phyloP scores from a whole-genome alignment of 306 rosid genomes.

The Prunus persica region Prunus_persica_NCBIv2 NC_034012.1:10148001-10148500 shows the following conservation, averaged over 20 bases:
- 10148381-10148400: too few species aligned
- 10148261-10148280: constrained; percentile 1
- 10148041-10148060: neutral
- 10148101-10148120: neutral
- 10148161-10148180: neutral
- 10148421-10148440: too few species aligned
- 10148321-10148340: neutral
- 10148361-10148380: neutral
- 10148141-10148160: constrained; percentile 14
- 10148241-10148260: neutral
- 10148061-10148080: neutral
- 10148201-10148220: neutral
- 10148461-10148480: too few species aligned
- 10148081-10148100: neutral
- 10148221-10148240: neutral
- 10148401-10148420: too few species aligned
- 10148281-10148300: constrained; percentile 2
- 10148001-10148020: neutral
- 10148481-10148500: too few species aligned
- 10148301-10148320: neutral
- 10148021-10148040: neutral
- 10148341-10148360: neutral
- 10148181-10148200: constrained; percentile 11
- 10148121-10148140: neutral
- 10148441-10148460: too few species aligned